phyloP scores from a whole-genome alignment of 2,329 filamentous ascomycete species.

The Thelonectria discophora region DNA sequence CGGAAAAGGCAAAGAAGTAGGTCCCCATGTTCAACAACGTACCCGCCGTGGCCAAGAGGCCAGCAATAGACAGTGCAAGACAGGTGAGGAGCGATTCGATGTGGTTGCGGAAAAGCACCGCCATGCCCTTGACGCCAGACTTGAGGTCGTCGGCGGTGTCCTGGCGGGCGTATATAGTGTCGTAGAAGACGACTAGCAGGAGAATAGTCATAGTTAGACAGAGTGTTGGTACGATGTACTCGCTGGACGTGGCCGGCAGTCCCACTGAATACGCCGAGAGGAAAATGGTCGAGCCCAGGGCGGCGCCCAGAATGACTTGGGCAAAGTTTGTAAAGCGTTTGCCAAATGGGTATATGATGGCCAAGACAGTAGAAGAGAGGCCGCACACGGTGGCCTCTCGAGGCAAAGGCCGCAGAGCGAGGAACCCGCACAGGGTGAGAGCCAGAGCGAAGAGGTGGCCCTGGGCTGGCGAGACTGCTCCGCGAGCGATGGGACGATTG shows the following conservation, averaged over 20 bases:
- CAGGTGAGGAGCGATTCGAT: conserved; percentile 25
- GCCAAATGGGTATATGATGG: conserved; percentile 58
- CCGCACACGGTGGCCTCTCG: conserved; percentile 44
- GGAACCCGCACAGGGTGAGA: conserved; percentile 9
- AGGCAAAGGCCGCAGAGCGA: conserved; percentile 17
- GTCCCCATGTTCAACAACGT: conserved; percentile 17
- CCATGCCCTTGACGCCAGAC: conserved; percentile 47
- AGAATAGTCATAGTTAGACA: conserved; percentile 35
- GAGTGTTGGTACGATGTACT: conserved; percentile 26
- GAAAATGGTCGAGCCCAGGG: conserved; percentile 52
- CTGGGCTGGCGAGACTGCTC: conserved; percentile 56
- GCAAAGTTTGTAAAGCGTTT: conserved; percentile 64
- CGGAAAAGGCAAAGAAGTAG: conserved; percentile 29
- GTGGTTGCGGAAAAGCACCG: conserved; percentile 38
- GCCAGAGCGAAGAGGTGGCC: conserved; percentile 45
- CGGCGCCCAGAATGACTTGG: conserved; percentile 59
- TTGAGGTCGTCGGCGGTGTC: conserved; percentile 48
- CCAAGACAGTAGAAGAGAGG: conserved; percentile 53
- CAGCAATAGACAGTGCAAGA: conserved; percentile 23
- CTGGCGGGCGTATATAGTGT: conserved; percentile 49
- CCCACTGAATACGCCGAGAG: conserved; percentile 28
- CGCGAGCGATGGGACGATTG: conserved; percentile 57
- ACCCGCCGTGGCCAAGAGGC: conserved; percentile 21
- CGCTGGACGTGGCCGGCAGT: conserved; percentile 26
- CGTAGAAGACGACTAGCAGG: conserved; percentile 46